These are phyloP conservation scores for Dentipellis fragilis DNA, from an alignment of 768 basidiomycete species.

Conservation along the genomic window DNA sequence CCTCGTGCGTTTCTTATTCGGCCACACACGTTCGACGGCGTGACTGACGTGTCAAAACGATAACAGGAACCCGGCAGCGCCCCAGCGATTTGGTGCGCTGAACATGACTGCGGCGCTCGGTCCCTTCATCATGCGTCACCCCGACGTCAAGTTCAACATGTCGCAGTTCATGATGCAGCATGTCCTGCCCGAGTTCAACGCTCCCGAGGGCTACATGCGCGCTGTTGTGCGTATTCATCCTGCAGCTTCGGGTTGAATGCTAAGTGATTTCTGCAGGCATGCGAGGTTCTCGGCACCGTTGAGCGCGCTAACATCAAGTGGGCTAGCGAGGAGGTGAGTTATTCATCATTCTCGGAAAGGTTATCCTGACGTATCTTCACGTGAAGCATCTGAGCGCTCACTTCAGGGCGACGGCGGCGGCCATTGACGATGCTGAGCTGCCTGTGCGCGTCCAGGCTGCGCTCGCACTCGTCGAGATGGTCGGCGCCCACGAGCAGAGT, in stretches of 20 bases:
- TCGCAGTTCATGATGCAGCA: constrained; percentile 68
- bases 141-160: constrained; percentile 67
- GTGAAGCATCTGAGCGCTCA: constrained; percentile 49
- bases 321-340: constrained; percentile 47
- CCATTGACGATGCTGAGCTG: constrained; percentile 68
- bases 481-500: constrained; percentile 56
- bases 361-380: neutral
- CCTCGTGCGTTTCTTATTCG: constrained; percentile 35
- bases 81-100: constrained; percentile 76
- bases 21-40: neutral
- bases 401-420: constrained; percentile 55
- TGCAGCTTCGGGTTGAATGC: neutral
- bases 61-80: constrained; percentile 36
- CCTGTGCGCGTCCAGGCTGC: constrained; percentile 82
- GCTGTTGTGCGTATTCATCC: constrained; percentile 59
- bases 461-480: constrained; percentile 70
- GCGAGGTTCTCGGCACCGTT: constrained; percentile 70
- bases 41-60: neutral
- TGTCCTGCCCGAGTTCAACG: constrained; percentile 64
- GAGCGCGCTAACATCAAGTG: constrained; percentile 62
- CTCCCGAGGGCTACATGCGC: constrained; percentile 62
- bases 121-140: constrained; percentile 76
- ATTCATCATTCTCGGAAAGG: neutral
- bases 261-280: constrained; percentile 39
- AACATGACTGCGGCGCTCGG: constrained; percentile 74